A percentile compares a stretch with the other conserved stretches of the same genome.
Evolutionary conservation across 1,284 basidiomycete species (phyloP).

Genomic region (Crucibulum cyathiforme): DNA sequence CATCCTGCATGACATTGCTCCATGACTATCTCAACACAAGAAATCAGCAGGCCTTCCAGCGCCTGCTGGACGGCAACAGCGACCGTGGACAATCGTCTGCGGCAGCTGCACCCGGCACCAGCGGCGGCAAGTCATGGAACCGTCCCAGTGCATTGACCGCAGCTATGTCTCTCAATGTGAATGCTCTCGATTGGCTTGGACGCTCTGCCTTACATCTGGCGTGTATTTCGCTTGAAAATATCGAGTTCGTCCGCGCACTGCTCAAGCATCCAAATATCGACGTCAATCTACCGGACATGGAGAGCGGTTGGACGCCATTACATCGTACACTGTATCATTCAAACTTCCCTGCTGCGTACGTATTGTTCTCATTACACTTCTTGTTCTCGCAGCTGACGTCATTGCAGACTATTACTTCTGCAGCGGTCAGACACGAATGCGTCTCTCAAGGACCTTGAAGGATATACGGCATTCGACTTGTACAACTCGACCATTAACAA

Average conservation of each 20-base stretch:
- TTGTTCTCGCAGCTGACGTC: constrained; percentile 7
- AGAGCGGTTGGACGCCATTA: constrained; percentile 91
- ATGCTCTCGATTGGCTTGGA: constrained; percentile 75
- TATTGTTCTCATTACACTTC: constrained; percentile 14
- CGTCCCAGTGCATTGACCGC: constrained; percentile 52
- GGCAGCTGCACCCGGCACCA: constrained; percentile 46
- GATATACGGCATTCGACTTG: constrained; percentile 92
- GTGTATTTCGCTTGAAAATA: constrained; percentile 65
- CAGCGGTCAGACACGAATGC: constrained; percentile 79
- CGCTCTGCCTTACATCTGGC: constrained; percentile 88
- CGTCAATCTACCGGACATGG: constrained; percentile 83
- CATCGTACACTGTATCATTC: constrained; percentile 91
- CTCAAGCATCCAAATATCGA: constrained; percentile 80
- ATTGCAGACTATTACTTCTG: constrained; percentile 71
- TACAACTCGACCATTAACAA: constrained; percentile 90
- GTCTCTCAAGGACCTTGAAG: constrained; percentile 85
- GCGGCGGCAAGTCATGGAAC: constrained; percentile 72
- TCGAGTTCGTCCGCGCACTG: constrained; percentile 85
- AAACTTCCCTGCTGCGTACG: constrained; percentile 80
- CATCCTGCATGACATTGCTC: constrained; percentile 74
- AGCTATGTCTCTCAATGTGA: constrained; percentile 61
- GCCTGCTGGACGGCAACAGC: constrained; percentile 67
- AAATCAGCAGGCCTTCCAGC: constrained; percentile 83
- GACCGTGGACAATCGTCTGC: constrained; percentile 40
- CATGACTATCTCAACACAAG: constrained; percentile 81